phyloP scores from a whole-genome alignment of 2,329 filamentous ascomycete genomes.

The Pseudocercospora cruenta region DNA sequence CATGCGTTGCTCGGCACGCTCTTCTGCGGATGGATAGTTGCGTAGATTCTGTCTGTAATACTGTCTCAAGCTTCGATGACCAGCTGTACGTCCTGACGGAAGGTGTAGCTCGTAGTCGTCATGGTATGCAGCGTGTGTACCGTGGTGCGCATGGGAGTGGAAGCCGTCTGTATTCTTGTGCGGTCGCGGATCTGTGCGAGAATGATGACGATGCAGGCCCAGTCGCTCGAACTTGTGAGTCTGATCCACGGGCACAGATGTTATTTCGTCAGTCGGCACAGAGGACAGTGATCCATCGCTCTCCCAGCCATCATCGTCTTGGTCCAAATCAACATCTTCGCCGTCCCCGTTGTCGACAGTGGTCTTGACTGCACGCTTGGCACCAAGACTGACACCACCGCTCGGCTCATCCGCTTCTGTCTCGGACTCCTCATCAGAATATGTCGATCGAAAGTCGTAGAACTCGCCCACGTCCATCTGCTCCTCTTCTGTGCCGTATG shows the following conservation, averaged over 20 bases:
- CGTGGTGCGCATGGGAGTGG: constrained; percentile 77
- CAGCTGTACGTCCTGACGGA: constrained; percentile 84
- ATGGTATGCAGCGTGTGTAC: constrained; percentile 78
- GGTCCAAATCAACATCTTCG: constrained; percentile 60
- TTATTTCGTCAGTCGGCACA: constrained; percentile 81
- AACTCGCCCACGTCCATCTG: constrained; percentile 94
- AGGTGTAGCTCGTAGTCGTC: constrained; percentile 94
- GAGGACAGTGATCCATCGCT: constrained; percentile 86
- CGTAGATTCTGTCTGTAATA: constrained; percentile 94
- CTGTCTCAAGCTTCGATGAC: constrained; percentile 81
- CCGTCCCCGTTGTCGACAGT: constrained; percentile 52
- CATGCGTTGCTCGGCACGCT: constrained; percentile 71
- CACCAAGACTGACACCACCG: constrained; percentile 71
- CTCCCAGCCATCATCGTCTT: constrained; percentile 82
- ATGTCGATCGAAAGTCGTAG: constrained; percentile 95
- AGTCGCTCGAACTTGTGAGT: constrained; percentile 73
- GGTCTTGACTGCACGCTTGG: constrained; percentile 56
- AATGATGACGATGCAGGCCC: constrained; percentile 74
- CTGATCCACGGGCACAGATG: constrained; percentile 75
- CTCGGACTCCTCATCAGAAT: constrained; percentile 74
- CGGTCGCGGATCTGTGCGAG: constrained; percentile 67
- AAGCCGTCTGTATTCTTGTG: constrained; percentile 77
- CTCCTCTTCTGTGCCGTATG: constrained; percentile 83
- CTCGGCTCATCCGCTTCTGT: constrained; percentile 56
- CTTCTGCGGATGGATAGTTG: constrained; percentile 77